Percentiles rank a stretch among this genome's conserved stretches.
phyloP scores from a whole-genome alignment of 2,329 filamentous ascomycete species.

The Bimuria novae-zelandiae region DNA sequence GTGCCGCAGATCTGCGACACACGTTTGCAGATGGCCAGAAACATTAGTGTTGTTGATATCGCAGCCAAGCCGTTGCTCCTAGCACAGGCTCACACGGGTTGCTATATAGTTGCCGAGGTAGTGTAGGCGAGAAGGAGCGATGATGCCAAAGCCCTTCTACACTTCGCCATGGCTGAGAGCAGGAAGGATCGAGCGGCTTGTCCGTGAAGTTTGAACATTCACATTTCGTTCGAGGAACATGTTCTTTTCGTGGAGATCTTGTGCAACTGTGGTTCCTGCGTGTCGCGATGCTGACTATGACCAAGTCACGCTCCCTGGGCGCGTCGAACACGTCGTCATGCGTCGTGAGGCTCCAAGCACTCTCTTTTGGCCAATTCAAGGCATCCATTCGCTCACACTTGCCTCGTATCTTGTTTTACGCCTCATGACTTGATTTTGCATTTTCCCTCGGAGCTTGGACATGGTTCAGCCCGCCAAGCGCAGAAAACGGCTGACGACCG shows the following conservation, averaged over 20 bases:
- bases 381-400: conserved; percentile 4
- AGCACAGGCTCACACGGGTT: background rate
- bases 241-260: background rate
- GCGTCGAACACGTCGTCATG: conserved; percentile 3
- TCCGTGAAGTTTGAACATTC: no score
- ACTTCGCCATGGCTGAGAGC: no score
- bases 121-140: background rate
- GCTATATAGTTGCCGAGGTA: background rate
- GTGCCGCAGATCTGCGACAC: background rate
- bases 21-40: background rate
- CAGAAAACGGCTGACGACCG: conserved; percentile 5
- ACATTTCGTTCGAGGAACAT: background rate
- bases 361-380: background rate
- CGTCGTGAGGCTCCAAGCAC: background rate
- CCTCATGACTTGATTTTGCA: background rate
- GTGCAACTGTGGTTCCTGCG: background rate
- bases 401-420: background rate
- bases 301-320: background rate
- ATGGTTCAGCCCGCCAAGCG: conserved; percentile 12
- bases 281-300: background rate
- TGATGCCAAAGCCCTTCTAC: no score
- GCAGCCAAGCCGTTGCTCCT: background rate
- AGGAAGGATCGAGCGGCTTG: no score
- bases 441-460: background rate
- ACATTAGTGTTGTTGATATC: background rate